Evolutionary conservation across 805 yeast species (phyloP).

Genomic region (Yarrowia sp.): DNA sequence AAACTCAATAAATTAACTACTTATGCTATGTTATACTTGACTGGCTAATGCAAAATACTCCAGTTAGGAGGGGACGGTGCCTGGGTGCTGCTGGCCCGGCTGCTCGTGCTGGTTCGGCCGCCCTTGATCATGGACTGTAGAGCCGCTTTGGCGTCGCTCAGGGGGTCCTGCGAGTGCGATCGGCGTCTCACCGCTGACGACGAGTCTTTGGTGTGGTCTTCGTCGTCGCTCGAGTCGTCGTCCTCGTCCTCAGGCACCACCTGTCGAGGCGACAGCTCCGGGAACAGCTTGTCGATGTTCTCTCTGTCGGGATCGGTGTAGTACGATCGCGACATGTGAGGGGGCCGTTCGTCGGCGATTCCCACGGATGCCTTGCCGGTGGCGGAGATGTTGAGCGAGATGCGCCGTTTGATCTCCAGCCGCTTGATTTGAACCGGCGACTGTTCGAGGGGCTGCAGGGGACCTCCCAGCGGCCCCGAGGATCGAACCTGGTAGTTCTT

Average conservation of each 20-base stretch:
- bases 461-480: conserved; percentile 7
- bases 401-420: conserved; percentile 27
- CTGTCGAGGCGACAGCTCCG: conserved; percentile 37
- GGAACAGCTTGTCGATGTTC: conserved; percentile 34
- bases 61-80: conserved; percentile 2
- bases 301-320: conserved; percentile 31
- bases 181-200: background rate
- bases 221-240: conserved; percentile 13
- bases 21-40: background rate
- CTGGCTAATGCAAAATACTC: conserved; percentile 28
- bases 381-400: conserved; percentile 31
- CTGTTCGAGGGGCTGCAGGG: conserved; percentile 23
- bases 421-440: conserved; percentile 35
- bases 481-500: conserved; percentile 12
- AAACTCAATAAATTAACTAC: conserved; percentile 22
- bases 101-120: no score
- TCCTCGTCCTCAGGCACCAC: conserved; percentile 13
- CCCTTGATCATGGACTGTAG: conserved; percentile 23
- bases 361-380: conserved; percentile 30
- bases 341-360: conserved; percentile 21
- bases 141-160: conserved; percentile 37
- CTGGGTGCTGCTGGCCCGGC: background rate
- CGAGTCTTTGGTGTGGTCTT: background rate
- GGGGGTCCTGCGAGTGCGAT: conserved; percentile 14
- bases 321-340: conserved; percentile 14